Conservation (phyloP, 1,284 basidiomycete species). For the Coriolopsis trogii region DNA sequence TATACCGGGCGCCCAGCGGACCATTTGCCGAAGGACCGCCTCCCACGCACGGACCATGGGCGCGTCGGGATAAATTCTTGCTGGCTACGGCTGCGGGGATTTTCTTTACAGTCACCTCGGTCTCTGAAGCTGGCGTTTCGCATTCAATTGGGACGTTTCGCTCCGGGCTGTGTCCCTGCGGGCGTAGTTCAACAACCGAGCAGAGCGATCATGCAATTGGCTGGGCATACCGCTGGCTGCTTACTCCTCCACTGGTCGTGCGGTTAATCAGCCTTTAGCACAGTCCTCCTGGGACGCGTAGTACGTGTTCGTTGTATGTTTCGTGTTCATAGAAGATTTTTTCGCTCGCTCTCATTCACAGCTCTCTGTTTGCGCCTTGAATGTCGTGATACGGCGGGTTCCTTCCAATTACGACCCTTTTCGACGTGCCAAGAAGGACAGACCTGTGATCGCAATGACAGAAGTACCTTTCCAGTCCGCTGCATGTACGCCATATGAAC, state of each 20-base stretch:
- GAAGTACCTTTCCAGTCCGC: no score
- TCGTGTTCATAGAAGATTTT: no score
- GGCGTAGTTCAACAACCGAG: conserved; percentile 19
- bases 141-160: conserved; percentile 16
- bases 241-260: conserved; percentile 46
- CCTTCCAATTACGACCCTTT: no score
- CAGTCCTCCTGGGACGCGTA: conserved; percentile 34
- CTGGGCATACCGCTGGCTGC: conserved; percentile 73
- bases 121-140: conserved; percentile 40
- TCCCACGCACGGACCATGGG: conserved; percentile 59
- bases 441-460: no score
- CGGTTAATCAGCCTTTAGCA: conserved; percentile 75
- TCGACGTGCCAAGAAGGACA: no score
- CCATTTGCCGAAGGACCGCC: no score
- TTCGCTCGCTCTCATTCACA: no score
- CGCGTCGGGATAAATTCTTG: conserved; percentile 21
- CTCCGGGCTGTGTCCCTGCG: conserved; percentile 13
- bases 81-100: conserved; percentile 15
- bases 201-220: conserved; percentile 42
- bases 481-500: no score
- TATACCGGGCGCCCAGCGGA: conserved; percentile 28
- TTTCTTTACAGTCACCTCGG: conserved; percentile 66
- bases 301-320: background rate
- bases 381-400: no score
- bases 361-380: no score